Evolutionary conservation across 2,329 filamentous ascomycete genomes (phyloP), one percentile per base, ranked within the genome.

Genomic region (Hymenoscyphus fraxineus): DNA sequence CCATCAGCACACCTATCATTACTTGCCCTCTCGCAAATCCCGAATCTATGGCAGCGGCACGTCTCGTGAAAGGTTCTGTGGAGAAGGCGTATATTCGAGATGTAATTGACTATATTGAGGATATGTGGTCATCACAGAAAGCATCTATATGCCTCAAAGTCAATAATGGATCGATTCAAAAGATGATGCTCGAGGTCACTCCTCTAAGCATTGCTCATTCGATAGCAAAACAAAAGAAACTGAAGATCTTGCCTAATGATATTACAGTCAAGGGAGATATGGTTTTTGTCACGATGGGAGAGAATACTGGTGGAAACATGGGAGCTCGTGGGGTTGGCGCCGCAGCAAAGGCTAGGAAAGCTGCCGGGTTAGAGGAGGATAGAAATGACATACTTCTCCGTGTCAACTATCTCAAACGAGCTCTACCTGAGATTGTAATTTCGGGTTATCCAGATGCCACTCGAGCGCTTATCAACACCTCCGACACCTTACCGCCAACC

Each of bases 51-150:
- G 85, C 88, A 69, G 92, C 90, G 1, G 95, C 94, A n/a, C 88
- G 89, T 39, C 88, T 97, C 51, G 94, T 97, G 70, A 96, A 98
- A 78, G 92, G 89, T 16, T 88, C 93, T 57, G 96, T 99, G 64
- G 94, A 98, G 77, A 97, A 97, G 82, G 97, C 94, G 0, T 97
- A 88, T 72, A 81, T 99, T 13, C 86, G 88, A 19, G 95, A 99
- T 73, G 82, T 90, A 55, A 86, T 96, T 65, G 83, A 85, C 59
- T 95, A 87, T 71, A 85, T 97, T 39, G 92, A 97, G 73, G 93
- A 97, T 69, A 89, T 91, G 68, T 98, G 93, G 91, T 88, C 89
- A n/a, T 83, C 85, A 0, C 85, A 88, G 54, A 85, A 87, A 47
- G 88, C 89, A 47, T 93, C 89, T 69, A 84, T 99, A 64, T 88